Evolutionary conservation across 768 basidiomycete species (phyloP), one percentile per base, ranked within the genome.

Genomic region (Russula sp.): DNA sequence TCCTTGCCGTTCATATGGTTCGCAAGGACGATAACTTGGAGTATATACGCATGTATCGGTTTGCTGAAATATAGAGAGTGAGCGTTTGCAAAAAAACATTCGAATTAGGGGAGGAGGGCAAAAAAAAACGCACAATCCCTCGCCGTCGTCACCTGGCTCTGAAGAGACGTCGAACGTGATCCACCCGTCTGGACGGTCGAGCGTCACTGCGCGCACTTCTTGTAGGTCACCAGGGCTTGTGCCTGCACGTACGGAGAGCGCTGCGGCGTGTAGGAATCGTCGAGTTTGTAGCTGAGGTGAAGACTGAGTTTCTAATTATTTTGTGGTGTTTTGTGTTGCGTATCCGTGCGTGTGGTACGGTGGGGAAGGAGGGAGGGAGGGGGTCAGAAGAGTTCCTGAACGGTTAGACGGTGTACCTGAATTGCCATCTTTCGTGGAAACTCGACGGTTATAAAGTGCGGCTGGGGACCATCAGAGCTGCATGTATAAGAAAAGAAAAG

Each of bases 1-100:
- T 99, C 97, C 73, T 98, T 98, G 7, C 97, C 97, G 70, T 95
- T 98, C 88, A 97, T 89, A 72, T 98, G 94, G 72, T 98, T 99
- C 24, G 89, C 86, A 16, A 94, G 80, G 55, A 99, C 83, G 63
- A 95, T 88, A 49, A 98, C 81, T 73, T 98, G 94, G 3, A 99
- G 76, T 11, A 98, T 84, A 71, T 96, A 94, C 2, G 92, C 91
- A 67, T 89, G 85, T 14, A 98, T 84, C 0, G 94, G 89, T 73
- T 89, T 92, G 63, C 94, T 96, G 40, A 62, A 62, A 10, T n/a
- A 55, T 59, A 13, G 30, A 5, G 30, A 13, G 36, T 36, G 36
- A 36, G 13, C 13, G 36, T 13, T 36, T 36, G 34, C 11, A 34
- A 34, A 1, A 1, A 32, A n/a, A n/a, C 32, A 32, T 32, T 32